Evolutionary conservation across 306 rosid species (phyloP).

Genomic region (Vigna trinervia): DNA sequence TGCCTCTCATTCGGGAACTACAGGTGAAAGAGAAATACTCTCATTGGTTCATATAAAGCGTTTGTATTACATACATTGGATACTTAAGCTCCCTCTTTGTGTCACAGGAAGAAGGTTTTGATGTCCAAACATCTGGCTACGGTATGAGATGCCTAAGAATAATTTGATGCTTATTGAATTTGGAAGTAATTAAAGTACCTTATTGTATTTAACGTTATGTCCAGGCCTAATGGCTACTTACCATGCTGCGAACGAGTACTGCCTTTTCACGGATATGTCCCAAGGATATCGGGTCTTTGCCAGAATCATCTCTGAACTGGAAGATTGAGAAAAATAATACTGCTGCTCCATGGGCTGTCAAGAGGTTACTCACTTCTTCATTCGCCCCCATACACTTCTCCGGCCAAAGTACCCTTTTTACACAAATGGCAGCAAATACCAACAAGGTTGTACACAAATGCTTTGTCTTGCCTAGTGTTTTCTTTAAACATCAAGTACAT

Average conservation of each 20-base stretch:
- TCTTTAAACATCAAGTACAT: too few species aligned
- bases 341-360: background rate
- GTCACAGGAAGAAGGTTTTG: constrained; percentile 84
- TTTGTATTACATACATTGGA: constrained; percentile 18
- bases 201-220: constrained; percentile 33
- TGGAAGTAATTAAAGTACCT: constrained; percentile 17
- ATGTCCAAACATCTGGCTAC: constrained; percentile 90
- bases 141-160: constrained; percentile 55
- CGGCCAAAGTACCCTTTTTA: background rate
- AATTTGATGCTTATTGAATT: constrained; percentile 15
- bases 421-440: too few species aligned
- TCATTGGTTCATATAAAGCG: background rate
- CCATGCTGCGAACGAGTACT: constrained; percentile 95
- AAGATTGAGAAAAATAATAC: constrained; percentile 53
- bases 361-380: background rate
- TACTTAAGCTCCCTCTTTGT: constrained; percentile 21
- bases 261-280: constrained; percentile 79
- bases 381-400: background rate
- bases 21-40: constrained; percentile 56
- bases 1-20: constrained; percentile 94
- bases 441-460: too few species aligned
- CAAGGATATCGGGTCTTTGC: constrained; percentile 82
- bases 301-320: constrained; percentile 73
- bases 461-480: too few species aligned
- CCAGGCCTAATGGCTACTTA: constrained; percentile 87